Conservation (phyloP, 441 rosid genomes). For the Metrosideros polymorpha region DNA sequence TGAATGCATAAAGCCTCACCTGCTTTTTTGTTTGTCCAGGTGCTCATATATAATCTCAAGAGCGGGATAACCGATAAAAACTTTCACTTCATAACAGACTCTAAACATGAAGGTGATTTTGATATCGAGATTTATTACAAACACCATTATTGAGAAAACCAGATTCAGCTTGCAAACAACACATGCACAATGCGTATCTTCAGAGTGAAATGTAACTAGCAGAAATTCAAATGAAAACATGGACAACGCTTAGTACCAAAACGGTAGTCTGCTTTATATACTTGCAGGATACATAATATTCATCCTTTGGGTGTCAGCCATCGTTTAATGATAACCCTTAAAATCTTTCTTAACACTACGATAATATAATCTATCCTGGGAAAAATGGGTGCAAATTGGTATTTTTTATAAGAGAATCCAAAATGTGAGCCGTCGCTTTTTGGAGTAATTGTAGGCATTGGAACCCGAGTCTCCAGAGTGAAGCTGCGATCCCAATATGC, state of each 20-base stretch:
- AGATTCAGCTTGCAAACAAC: neutral
- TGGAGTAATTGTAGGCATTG: neutral
- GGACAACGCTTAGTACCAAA: neutral
- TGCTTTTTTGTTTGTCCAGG: constrained; percentile 20
- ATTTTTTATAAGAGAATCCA: neutral
- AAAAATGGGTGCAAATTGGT: neutral
- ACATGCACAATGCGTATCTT: neutral
- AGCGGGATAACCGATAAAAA: constrained; percentile 14
- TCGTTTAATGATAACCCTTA: neutral
- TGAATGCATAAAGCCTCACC: neutral
- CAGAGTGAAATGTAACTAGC: neutral
- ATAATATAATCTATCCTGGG: neutral
- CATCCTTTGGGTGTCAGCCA: neutral
- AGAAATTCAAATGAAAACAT: neutral
- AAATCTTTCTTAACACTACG: neutral
- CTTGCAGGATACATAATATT: neutral
- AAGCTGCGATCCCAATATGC: neutral
- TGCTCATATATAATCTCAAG: constrained; percentile 37
- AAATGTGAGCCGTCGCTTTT: neutral
- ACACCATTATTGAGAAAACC: neutral
- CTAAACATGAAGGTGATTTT: constrained; percentile 39
- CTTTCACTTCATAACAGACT: constrained; percentile 34
- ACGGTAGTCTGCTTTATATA: neutral
- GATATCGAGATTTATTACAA: neutral
- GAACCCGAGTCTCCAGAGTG: neutral